Base-by-base conservation (phyloP, 225 moss, liverwort and hornwort genomes). In the Bryoerythrophyllum caledonicum region DNA sequence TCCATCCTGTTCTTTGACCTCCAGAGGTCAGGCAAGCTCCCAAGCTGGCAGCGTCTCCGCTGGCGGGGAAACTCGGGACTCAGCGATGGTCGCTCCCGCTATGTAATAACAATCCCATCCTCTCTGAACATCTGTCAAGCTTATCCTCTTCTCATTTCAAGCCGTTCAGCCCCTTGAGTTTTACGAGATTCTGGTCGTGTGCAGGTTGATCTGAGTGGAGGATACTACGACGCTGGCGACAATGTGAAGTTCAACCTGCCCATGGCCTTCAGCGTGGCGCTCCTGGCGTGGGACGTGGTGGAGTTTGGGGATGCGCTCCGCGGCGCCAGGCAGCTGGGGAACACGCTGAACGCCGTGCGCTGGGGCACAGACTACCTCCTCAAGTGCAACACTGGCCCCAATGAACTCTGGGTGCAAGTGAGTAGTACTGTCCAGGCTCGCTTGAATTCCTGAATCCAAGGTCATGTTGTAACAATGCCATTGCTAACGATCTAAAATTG, bases 1-100 rank as follows among this genome's bases (percentile, higher is more conserved):
- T 89, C 89, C 76, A 86, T 89, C 76, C 54, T 89, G 52, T 89
- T 89, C 77, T 89, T 74, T 70, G 89, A 89, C 67, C 82, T 86
- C 34, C 89, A 89, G 68, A 76, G 86, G 20, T 89, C 89, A n/a
- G 89, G 89, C 24, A 65, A 67, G 55, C 83, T 89, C 68, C 89
- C 89, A 15, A 25, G 32, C 57, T 86, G 83, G 83, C 89, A 89
- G 77, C 76, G 86, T 4, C 76, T 89, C 76, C 74, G 15, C 30
- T 89, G 89, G 89, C 81, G 86, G 26, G 67, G 74, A 2, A 72
- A 89, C 77, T 89, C 89, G 6, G 89, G 72, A n/a, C 73, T 89
- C 62, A 77, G 1, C 71, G 89, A 89, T 57, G 89, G 89, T 26
- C 68, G 67, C 68, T 73, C 63, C 49, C 2, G 30, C 58, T 72